A percentile compares a stretch with the other conserved stretches of the same genome.
phyloP scores from a whole-genome alignment of 1,284 basidiomycete genomes.

The Vanrija pseudolonga region DNA sequence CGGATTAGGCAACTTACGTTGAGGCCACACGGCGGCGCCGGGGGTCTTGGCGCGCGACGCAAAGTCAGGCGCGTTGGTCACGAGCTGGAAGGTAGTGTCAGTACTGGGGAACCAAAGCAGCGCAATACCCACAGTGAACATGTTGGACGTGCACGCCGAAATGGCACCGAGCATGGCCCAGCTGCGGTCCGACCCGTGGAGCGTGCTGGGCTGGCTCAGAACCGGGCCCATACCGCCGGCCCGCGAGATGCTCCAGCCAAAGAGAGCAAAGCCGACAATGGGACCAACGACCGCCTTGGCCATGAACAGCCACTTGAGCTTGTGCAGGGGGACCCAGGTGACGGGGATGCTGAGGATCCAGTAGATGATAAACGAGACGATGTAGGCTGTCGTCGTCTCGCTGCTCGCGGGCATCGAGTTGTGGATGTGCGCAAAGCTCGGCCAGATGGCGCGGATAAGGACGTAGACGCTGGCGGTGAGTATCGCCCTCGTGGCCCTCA shows the following conservation, averaged over 20 bases:
- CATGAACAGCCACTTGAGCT: slow-evolving; percentile 77
- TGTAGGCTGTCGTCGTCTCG: slow-evolving; percentile 39
- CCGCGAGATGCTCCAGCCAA: slow-evolving; percentile 74
- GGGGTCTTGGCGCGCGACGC: slow-evolving; percentile 68
- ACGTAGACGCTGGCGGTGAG: slow-evolving; percentile 56
- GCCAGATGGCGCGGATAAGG: slow-evolving; percentile 69
- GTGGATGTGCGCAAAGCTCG: slow-evolving; percentile 63
- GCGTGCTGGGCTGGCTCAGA: slow-evolving; percentile 60
- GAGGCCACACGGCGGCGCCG: slow-evolving; percentile 64
- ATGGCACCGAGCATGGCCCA: slow-evolving; percentile 76
- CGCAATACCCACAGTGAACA: slow-evolving; percentile 49
- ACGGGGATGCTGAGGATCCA: slow-evolving; percentile 74
- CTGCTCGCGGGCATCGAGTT: slow-evolving; percentile 67
- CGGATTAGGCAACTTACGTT: slow-evolving; percentile 44
- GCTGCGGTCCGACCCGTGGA: slow-evolving; percentile 66
- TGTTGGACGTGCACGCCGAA: slow-evolving; percentile 75
- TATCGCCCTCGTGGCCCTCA: too few relatives aligned
- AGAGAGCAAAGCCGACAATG: slow-evolving; percentile 69
- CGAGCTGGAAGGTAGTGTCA: slow-evolving; percentile 13
- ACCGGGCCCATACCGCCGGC: slow-evolving; percentile 79
- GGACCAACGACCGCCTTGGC: slow-evolving; percentile 66
- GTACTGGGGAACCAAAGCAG: slow-evolving; percentile 51
- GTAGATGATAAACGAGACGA: slow-evolving; percentile 78
- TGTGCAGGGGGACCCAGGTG: slow-evolving; percentile 75
- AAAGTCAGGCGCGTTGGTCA: slow-evolving; percentile 66